Evolutionary conservation across 2,329 filamentous ascomycete genomes (phyloP), one percentile per base, ranked within the genome.

Genomic region (Chalara sp.): DNA sequence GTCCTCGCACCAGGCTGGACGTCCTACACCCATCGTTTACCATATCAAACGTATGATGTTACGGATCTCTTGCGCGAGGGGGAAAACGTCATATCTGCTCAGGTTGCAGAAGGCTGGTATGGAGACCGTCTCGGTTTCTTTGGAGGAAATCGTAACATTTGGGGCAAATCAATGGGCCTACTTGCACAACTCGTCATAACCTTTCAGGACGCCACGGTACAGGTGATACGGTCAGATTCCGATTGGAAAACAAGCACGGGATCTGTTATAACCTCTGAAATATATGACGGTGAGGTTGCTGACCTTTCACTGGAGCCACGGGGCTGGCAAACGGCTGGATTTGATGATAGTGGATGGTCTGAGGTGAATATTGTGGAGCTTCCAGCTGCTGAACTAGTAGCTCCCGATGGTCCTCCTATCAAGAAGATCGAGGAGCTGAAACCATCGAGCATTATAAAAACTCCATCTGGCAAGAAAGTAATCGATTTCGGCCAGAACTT

Each of bases 401-500:
- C 72, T 5, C 67, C 73, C 0, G 69, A 73, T 50, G 68, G 64
- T 0, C 69, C 76, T 3, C 75, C 75, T 0, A 70, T 78, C 0
- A 66, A 72, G 10, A 70, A 63, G 32, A 64, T 43, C 35, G 65
- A 61, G 55, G 58, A 58, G 2, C 29, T 67, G 7, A 68, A 55
- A 60, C 69, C 61, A 6, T 46, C 53, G 5, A 44, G 54, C 11
- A 63, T 69, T 33, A 66, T 67, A 8, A 61, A 55, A 53, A 60
- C 69, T 0, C 64, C 67, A 0, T 69, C 70, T 0, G 72, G 74
- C 1, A 75, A 74, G 53, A 70, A 64, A 0, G 60, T 79, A 2
- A 50, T 80, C 32, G 77, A 82, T 54, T 81, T 81, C 59, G 78
- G 78, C 1, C 78, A 82, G 57, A 81, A 82, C 55, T 64, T 81